Conservation (phyloP, 257 asterid genomes). For the Handroanthus guayacan region DNA sequence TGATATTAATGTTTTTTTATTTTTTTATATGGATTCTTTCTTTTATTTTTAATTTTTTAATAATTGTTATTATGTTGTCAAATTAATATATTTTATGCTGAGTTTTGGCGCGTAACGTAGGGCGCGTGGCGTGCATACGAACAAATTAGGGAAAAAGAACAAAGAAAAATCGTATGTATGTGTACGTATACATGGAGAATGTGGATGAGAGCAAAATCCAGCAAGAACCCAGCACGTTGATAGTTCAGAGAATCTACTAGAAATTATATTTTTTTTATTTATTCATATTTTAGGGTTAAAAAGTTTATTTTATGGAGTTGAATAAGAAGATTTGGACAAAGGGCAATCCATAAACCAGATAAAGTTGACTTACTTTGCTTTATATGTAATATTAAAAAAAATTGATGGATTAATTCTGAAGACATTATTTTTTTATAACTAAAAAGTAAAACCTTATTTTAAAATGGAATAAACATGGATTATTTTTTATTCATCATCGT, state of each 20-base stretch:
- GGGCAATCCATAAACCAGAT: too few species aligned
- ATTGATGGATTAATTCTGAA: too few species aligned
- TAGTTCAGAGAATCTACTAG: neutral
- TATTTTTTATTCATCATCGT: too few species aligned
- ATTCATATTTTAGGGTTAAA: neutral
- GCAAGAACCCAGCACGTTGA: neutral
- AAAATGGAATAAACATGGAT: too few species aligned
- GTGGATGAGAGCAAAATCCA: constrained; percentile 7
- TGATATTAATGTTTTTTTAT: neutral
- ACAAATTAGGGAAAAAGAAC: neutral
- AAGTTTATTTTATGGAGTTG: too few species aligned
- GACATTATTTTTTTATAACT: too few species aligned
- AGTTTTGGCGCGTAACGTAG: neutral
- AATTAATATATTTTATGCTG: neutral
- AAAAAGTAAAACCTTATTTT: too few species aligned
- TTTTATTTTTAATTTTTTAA: neutral
- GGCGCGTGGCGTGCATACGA: neutral
- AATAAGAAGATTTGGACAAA: too few species aligned
- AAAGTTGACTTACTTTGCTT: too few species aligned
- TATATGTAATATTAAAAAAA: too few species aligned
- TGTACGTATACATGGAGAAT: neutral
- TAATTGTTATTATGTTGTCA: neutral
- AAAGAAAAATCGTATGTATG: neutral
- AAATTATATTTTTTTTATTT: neutral
- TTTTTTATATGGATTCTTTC: too few species aligned